These are phyloP conservation scores for Lactifluus hygrophoroides DNA, from an alignment of 768 basidiomycete genomes.

Conservation along the genomic window DNA sequence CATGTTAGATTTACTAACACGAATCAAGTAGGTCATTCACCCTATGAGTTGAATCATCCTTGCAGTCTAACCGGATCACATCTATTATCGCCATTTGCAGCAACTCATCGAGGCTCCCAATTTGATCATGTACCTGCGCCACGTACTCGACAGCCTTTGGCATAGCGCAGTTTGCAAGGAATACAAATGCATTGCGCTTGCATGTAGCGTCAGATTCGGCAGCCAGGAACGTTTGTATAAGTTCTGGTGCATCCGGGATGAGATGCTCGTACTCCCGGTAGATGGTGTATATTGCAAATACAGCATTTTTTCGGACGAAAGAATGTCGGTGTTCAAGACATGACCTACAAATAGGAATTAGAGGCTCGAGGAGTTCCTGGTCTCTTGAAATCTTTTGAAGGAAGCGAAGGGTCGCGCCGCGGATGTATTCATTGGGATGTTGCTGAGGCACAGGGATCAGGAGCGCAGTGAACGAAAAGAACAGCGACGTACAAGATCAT, in stretches of 20 bases:
- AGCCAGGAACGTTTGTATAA: conserved; percentile 91
- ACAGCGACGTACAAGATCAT: conserved; percentile 70
- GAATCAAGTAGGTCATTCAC: conserved; percentile 37
- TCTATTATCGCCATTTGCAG: conserved; percentile 96
- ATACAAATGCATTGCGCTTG: conserved; percentile 95
- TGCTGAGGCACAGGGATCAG: conserved; percentile 43
- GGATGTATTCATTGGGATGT: conserved; percentile 99
- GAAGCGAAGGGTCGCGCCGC: conserved; percentile 94
- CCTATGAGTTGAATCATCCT: conserved; percentile 71
- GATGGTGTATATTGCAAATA: conserved; percentile 92
- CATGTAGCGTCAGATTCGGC: conserved; percentile 95
- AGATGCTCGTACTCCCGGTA: conserved; percentile 91
- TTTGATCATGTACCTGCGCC: conserved; percentile 73
- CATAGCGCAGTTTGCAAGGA: conserved; percentile 80
- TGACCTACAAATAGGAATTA: conserved; percentile 85
- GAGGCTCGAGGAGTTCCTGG: conserved; percentile 87
- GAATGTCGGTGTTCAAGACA: conserved; percentile 97
- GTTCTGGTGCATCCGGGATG: conserved; percentile 92
- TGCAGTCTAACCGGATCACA: conserved; percentile 83
- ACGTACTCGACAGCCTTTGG: conserved; percentile 90
- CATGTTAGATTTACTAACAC: neutral
- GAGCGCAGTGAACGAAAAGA: neutral
- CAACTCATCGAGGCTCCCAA: conserved; percentile 77
- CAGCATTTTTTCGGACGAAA: conserved; percentile 97
- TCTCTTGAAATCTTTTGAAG: conserved; percentile 94